phyloP scores from a whole-genome alignment of 1,139 yeast genomes.

The Pichia sp. region DNA sequence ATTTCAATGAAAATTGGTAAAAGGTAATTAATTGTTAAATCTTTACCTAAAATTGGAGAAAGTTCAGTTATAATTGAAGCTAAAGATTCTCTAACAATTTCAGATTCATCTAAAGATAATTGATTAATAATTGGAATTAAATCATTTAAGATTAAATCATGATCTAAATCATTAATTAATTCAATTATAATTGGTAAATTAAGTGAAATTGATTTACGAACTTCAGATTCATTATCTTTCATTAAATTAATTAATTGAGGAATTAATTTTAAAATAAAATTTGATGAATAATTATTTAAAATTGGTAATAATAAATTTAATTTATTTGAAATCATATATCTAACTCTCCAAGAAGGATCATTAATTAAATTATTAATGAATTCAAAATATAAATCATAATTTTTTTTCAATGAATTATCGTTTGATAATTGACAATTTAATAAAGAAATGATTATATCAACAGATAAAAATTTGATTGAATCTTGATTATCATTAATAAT shows the following conservation, averaged over 20 bases:
- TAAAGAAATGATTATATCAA: slow-evolving; percentile 76
- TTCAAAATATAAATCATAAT: slow-evolving; percentile 49
- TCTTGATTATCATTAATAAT: slow-evolving; percentile 87
- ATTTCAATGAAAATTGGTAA: slow-evolving; percentile 85
- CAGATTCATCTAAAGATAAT: slow-evolving; percentile 85
- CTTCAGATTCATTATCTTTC: slow-evolving; percentile 95
- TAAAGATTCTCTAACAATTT: slow-evolving; percentile 85
- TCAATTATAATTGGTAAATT: slow-evolving; percentile 78
- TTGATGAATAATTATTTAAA: slow-evolving; percentile 41
- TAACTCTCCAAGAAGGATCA: slow-evolving; percentile 97
- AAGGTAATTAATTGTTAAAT: slow-evolving; percentile 71
- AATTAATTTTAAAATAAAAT: slow-evolving; percentile 49
- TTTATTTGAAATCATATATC: slow-evolving; percentile 95
- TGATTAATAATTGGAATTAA: slow-evolving; percentile 80
- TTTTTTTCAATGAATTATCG: slow-evolving; percentile 43
- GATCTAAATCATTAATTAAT: slow-evolving; percentile 37
- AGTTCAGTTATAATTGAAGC: slow-evolving; percentile 84
- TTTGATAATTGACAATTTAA: slow-evolving; percentile 47
- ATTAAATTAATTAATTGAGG: slow-evolving; percentile 69
- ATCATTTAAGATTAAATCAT: slow-evolving; percentile 53
- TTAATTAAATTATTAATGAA: slow-evolving; percentile 61
- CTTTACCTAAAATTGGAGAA: slow-evolving; percentile 82
- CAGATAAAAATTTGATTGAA: slow-evolving; percentile 83
- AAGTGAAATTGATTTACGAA: slow-evolving; percentile 87
- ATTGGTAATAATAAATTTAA: slow-evolving; percentile 64